phyloP scores from a whole-genome alignment of 805 yeast species.

The Yarrowia porcina region DNA sequence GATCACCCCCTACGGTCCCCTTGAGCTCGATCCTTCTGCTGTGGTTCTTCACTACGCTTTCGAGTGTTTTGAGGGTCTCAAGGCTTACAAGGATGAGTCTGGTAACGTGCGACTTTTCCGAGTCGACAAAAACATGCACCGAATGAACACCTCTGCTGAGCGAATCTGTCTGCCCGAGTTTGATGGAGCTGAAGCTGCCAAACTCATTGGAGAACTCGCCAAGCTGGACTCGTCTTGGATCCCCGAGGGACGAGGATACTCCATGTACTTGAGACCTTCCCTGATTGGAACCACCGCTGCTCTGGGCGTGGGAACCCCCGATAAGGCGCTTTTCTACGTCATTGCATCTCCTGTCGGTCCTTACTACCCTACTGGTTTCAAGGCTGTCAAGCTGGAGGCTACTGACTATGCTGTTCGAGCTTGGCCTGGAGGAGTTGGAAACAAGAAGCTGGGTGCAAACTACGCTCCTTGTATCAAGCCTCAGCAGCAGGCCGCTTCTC shows the following conservation, averaged over 20 bases:
- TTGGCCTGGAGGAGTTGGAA: constrained; percentile 99
- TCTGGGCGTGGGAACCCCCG: constrained; percentile 82
- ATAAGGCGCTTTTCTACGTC: constrained; percentile 75
- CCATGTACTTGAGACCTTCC: constrained; percentile 91
- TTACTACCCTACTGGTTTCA: constrained; percentile 90
- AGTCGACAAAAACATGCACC: constrained; percentile 84
- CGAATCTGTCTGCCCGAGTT: constrained; percentile 88
- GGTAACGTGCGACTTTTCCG: constrained; percentile 80
- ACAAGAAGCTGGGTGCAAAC: constrained; percentile 94
- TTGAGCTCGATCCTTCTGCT: constrained; percentile 79
- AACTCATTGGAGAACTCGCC: constrained; percentile 72
- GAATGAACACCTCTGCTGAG: constrained; percentile 85
- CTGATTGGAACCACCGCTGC: constrained; percentile 89
- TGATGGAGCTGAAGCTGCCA: constrained; percentile 71
- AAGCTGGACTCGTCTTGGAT: constrained; percentile 72
- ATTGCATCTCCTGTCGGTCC: constrained; percentile 98
- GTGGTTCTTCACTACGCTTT: constrained; percentile 93
- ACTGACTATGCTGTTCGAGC: constrained; percentile 96
- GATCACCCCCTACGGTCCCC: constrained; percentile 78
- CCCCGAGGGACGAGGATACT: constrained; percentile 84
- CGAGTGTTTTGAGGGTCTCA: constrained; percentile 92
- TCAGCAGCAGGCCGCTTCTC: constrained; percentile 80
- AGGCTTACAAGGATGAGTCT: constrained; percentile 66
- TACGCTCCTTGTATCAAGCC: constrained; percentile 95
- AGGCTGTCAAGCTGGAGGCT: constrained; percentile 91